Conservation (phyloP, 352 stramenopile species). For the Globisporangium camurandrum region DNA sequence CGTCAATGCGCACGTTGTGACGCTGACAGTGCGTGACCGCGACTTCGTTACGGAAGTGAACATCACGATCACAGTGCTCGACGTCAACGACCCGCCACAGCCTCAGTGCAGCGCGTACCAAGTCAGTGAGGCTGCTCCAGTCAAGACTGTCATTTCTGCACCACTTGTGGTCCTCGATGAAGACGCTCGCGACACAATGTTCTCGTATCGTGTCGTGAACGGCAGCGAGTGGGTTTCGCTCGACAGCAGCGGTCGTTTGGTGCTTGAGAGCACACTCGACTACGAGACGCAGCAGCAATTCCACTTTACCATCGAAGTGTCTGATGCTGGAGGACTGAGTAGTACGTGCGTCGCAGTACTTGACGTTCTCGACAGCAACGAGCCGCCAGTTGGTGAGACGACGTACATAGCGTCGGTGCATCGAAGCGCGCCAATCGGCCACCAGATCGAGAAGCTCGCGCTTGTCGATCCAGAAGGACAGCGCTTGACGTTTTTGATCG, state of each 20-base stretch:
- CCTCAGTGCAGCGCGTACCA: constrained; percentile 9
- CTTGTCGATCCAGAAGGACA: constrained; percentile 4
- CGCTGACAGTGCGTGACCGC: background rate
- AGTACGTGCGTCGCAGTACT: constrained; percentile 23
- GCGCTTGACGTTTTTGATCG: background rate
- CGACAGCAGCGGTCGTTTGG: constrained; percentile 20
- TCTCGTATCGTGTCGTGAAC: constrained; percentile 18
- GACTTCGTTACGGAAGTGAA: constrained; percentile 5
- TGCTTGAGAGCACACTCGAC: constrained; percentile 24
- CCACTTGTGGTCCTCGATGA: constrained; percentile 20
- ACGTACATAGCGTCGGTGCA: constrained; percentile 28
- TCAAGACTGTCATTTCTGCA: constrained; percentile 9
- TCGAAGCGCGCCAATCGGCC: constrained; percentile 12
- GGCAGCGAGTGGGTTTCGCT: constrained; percentile 19
- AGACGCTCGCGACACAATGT: constrained; percentile 14
- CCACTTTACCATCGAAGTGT: constrained; percentile 22
- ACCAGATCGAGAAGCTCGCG: constrained; percentile 6
- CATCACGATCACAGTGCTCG: constrained; percentile 11
- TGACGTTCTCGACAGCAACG: constrained; percentile 32
- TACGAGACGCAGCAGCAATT: constrained; percentile 25
- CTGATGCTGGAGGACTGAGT: constrained; percentile 24
- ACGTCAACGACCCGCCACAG: constrained; percentile 22
- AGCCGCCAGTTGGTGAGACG: constrained; percentile 21
- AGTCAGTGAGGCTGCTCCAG: constrained; percentile 18
- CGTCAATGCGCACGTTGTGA: constrained; percentile 3